Base-by-base conservation (phyloP, 2,329 filamentous ascomycete genomes). In the Phyllosticta citribraziliensis region DNA sequence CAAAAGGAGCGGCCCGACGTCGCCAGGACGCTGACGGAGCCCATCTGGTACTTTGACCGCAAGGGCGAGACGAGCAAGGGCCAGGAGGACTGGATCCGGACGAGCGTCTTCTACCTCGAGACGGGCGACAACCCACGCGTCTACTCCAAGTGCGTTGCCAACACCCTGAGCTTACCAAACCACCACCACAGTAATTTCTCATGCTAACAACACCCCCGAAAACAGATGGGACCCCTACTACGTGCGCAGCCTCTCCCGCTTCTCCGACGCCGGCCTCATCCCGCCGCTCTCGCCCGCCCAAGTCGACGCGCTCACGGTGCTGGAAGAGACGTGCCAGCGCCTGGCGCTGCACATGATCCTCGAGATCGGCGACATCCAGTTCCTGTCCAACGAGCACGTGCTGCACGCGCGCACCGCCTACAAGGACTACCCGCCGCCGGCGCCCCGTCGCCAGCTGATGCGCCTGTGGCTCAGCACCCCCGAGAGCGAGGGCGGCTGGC, bases 21-120 rank as follows among this genome's bases (percentile, higher is more conserved):
- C 1, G 87, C 89, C 0, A 84, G 88, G 72, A 80, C 86, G 5
- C 78, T 96, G 58, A 87, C 88, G 1, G 76, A 86, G 71, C 90
- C 91, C 0, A 84, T 91, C 65, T 96, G 91, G 91, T 94, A 95
- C 77, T 93, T 95, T 72, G 91, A 96, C 74, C 87, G 91, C 60
- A 96, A 96, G 78, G 91, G 91, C 11, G 91, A 96, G 78, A 84
- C 83, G 1, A 88, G 85, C 22, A 76, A 79, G 14, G 90, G 89
- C 12, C 81, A 95, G 73, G 84, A 92, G 60, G 85, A 86, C 62
- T 95, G 85, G 75, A 88, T 90, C 67, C 80, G 81, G 52, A 84
- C 87, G 33, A 81, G 83, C 12, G 84, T 96, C 19, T 84, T 94
- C 67, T 95, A 91, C 72, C 77, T 91, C 3, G 90, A 95, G 77